phyloP scores from a whole-genome alignment of 208 protist genomes.

The Leishmania turanica region DNA sequence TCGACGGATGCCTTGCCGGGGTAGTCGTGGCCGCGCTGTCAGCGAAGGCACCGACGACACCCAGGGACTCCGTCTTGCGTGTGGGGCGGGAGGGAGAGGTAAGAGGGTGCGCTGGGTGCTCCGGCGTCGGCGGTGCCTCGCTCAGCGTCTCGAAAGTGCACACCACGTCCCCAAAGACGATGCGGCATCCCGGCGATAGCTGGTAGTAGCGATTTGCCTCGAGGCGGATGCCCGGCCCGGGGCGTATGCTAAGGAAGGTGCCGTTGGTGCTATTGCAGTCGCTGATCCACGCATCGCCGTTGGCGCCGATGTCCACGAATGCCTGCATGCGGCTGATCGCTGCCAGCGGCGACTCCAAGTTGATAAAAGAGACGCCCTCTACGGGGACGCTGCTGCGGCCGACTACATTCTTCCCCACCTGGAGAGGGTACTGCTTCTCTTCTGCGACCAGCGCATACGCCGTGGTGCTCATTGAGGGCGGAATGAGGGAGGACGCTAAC shows the following conservation, averaged over 20 bases:
- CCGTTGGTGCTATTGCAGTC: constrained; percentile 91
- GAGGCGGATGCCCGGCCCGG: constrained; percentile 56
- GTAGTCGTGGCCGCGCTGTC: neutral
- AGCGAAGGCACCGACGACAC: neutral
- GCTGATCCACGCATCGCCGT: constrained; percentile 84
- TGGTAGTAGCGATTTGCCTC: constrained; percentile 82
- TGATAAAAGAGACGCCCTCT: constrained; percentile 68
- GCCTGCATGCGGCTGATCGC: constrained; percentile 86
- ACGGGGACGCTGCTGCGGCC: constrained; percentile 53
- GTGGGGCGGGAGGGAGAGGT: neutral
- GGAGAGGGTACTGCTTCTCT: constrained; percentile 37
- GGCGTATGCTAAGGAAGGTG: constrained; percentile 60
- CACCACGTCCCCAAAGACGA: constrained; percentile 85
- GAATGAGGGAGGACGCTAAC: neutral
- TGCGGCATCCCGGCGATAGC: constrained; percentile 54
- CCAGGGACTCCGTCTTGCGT: constrained; percentile 18
- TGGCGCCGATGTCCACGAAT: constrained; percentile 68
- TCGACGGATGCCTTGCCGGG: neutral
- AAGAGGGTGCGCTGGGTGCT: neutral
- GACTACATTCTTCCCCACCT: constrained; percentile 74
- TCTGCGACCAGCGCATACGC: constrained; percentile 25
- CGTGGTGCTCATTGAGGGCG: constrained; percentile 9
- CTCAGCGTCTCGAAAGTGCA: constrained; percentile 30
- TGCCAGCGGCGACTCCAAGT: constrained; percentile 56
- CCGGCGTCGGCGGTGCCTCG: neutral